A percentile compares a stretch with the other conserved stretches of the same genome.
phyloP scores from a whole-genome alignment of 2,329 filamentous ascomycete genomes.

The Lasiodiplodia gonubiensis region DNA sequence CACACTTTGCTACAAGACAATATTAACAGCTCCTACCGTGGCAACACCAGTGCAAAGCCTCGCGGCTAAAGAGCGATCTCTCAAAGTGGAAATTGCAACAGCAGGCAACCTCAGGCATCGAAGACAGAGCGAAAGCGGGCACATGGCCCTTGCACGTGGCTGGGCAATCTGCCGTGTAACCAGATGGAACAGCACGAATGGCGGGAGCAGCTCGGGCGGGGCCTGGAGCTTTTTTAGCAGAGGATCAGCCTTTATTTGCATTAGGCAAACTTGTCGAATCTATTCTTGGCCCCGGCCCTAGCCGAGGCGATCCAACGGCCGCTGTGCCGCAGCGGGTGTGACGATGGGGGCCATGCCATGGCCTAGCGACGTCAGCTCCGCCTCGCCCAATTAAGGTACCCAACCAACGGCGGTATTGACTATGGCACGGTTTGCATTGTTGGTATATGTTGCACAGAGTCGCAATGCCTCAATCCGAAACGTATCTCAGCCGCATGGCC shows the following conservation, averaged over 20 bases:
- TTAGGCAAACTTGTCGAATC: slow-evolving; percentile 13
- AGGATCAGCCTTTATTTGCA: slow-evolving; percentile 3
- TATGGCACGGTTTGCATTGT: slow-evolving; percentile 32
- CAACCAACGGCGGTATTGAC: slow-evolving; percentile 32
- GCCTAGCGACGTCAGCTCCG: slow-evolving; percentile 31
- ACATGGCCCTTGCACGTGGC: slow-evolving; percentile 12
- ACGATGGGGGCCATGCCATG: slow-evolving; percentile 28
- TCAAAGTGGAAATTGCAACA: background rate
- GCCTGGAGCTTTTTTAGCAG: slow-evolving; percentile 1
- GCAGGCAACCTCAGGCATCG: slow-evolving; percentile 14
- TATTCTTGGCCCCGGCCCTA: slow-evolving; percentile 19
- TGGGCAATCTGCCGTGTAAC: slow-evolving; percentile 2
- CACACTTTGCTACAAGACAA: too few relatives aligned
- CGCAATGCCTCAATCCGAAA: slow-evolving; percentile 33
- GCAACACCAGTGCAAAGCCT: background rate
- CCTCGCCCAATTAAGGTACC: slow-evolving; percentile 34
- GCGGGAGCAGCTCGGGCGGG: background rate
- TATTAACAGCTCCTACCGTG: background rate
- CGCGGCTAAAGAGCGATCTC: background rate
- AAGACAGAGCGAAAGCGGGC: background rate
- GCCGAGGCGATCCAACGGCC: slow-evolving; percentile 29
- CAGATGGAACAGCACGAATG: background rate
- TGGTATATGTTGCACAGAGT: slow-evolving; percentile 37
- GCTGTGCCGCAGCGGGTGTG: slow-evolving; percentile 28
- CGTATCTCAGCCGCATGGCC: slow-evolving; percentile 30